Base-by-base conservation (phyloP, 805 yeast genomes). In the Yamadazyma endophytica region DNA sequence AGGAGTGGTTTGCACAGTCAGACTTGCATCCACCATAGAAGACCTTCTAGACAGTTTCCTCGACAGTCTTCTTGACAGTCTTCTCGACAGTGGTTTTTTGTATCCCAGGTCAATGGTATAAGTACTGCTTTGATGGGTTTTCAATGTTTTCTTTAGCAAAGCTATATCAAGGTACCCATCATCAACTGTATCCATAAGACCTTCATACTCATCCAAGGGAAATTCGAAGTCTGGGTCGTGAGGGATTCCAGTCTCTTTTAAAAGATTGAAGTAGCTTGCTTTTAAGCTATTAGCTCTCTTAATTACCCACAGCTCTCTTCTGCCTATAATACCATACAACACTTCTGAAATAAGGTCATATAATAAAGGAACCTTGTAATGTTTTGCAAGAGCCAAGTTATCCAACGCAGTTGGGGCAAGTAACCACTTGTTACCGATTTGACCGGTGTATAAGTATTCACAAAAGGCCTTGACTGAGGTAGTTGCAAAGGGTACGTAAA, bases 391-490 rank as follows among this genome's bases (percentile, higher is more conserved):
- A 20, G 77, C 52, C 42, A 82, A 60, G 28, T 78, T 66, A 42
- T 82, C 87, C 23, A 82, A 62, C 0, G 82, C 73, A 0, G 83
- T 77, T 0, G 92, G 90, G 2, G 73, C 63, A 23, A 83, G 55
- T n/a, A 68, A 56, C 90, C 90, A 82, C 44, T 73, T 79, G 32
- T 79, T 75, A 16, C 86, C 86, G 14, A 84, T 74, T 52, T 82
- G 88, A 1, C 92, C 94, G 4, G 89, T 83, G 46, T 79, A 82
- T 33, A 84, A 62, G 50, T 77, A 84, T 48, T 83, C 92, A 17
- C 79, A 63, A 41, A 82, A 72, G 2, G 87, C 87, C 34, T 68
- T 68, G 11, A 82, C 74, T 0, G 86, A 73, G 1, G 60, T 50
- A 1, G 80, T 75, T 2, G 77, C 52, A 56, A 79, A 81, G 3